Percentiles rank a stretch among this genome's conserved stretches.
phyloP scores from a whole-genome alignment of 2,329 filamentous ascomycete species.

The Lasiodiplodia sp. region DNA sequence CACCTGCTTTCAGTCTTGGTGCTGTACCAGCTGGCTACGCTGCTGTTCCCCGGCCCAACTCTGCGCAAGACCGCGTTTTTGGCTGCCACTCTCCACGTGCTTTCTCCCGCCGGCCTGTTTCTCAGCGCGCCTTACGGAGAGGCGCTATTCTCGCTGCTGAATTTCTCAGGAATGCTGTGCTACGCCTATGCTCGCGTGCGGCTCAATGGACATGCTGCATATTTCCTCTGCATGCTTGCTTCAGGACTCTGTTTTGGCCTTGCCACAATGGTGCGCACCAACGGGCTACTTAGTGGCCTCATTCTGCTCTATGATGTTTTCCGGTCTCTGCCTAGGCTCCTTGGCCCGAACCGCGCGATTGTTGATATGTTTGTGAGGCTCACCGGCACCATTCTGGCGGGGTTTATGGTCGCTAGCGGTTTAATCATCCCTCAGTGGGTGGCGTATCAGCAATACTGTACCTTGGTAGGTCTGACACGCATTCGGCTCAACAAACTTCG shows the following conservation, averaged over 20 bases:
- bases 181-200: conserved; percentile 62
- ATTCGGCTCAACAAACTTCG: background rate
- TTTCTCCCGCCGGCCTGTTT: conserved; percentile 90
- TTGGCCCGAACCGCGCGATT: background rate
- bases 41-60: conserved; percentile 51
- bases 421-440: conserved; percentile 74
- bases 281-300: conserved; percentile 83
- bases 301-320: conserved; percentile 67
- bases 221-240: conserved; percentile 57
- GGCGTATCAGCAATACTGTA: conserved; percentile 73
- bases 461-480: conserved; percentile 2
- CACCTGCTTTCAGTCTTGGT: conserved; percentile 79
- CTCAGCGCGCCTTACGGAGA: conserved; percentile 87
- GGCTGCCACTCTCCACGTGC: conserved; percentile 75
- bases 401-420: conserved; percentile 71
- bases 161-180: conserved; percentile 74
- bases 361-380: conserved; percentile 59
- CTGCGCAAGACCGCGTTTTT: conserved; percentile 66
- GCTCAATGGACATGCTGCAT: conserved; percentile 36
- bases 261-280: conserved; percentile 79
- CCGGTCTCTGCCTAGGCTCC: background rate
- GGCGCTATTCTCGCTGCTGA: conserved; percentile 77
- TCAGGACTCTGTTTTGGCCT: conserved; percentile 75
- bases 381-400: conserved; percentile 68
- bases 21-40: conserved; percentile 70